Evolutionary conservation across 768 basidiomycete species (phyloP).

Genomic region (Mycena sanguinolenta): DNA sequence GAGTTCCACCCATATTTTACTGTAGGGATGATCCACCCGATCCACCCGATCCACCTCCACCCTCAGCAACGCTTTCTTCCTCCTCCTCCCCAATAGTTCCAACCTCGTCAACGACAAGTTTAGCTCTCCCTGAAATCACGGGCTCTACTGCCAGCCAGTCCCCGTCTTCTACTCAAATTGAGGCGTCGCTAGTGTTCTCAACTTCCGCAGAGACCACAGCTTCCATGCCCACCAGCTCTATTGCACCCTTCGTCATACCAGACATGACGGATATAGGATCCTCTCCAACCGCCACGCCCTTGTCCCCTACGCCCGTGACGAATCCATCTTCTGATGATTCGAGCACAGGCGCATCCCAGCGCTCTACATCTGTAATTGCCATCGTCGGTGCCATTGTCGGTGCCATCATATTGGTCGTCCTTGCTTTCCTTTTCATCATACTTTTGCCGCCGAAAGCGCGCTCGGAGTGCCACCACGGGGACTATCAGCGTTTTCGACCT

Average conservation of each 20-base stretch:
- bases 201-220: neutral
- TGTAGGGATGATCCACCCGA: too few species aligned
- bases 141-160: neutral
- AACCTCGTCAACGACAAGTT: neutral
- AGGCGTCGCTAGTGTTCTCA: neutral
- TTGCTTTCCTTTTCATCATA: constrained; percentile 4
- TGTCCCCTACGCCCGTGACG: neutral
- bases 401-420: constrained; percentile 16
- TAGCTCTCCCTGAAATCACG: neutral
- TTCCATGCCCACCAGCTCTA: neutral
- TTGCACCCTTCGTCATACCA: neutral
- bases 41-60: too few species aligned
- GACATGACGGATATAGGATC: neutral
- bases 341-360: neutral
- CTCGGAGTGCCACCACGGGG: constrained; percentile 2
- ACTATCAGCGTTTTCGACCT: constrained; percentile 34
- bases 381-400: constrained; percentile 22
- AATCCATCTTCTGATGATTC: neutral
- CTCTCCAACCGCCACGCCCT: neutral
- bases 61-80: neutral
- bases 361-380: neutral
- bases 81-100: neutral
- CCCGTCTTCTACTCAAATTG: neutral
- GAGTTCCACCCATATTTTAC: too few species aligned
- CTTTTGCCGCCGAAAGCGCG: constrained; percentile 23